phyloP scores from a whole-genome alignment of 495 filamentous ascomycete genomes.

The Lasiosphaeria hispida region DNA sequence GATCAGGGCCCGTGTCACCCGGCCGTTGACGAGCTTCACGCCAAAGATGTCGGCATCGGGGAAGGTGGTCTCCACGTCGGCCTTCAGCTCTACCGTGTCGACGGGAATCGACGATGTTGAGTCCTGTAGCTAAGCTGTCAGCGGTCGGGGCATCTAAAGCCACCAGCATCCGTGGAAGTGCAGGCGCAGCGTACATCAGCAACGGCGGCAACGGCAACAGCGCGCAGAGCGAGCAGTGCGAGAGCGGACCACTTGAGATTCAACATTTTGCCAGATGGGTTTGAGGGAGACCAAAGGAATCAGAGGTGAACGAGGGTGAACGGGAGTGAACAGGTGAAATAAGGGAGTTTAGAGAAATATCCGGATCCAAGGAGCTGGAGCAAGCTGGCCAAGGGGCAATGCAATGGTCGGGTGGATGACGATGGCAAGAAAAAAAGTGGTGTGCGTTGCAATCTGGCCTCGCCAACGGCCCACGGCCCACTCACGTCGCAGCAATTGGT shows the following conservation, averaged over 20 bases:
- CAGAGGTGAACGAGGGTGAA: conserved; percentile 12
- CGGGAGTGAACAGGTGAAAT: conserved; percentile 19
- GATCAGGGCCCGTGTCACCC: conserved; percentile 78
- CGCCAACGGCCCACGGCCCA: conserved; percentile 10
- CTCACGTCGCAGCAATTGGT: conserved; percentile 3
- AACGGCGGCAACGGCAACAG: conserved; percentile 58
- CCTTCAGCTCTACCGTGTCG: conserved; percentile 59
- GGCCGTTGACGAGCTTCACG: conserved; percentile 91
- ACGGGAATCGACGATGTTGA: conserved; percentile 43
- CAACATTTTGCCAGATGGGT: conserved; percentile 57
- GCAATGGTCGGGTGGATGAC: conserved; percentile 5
- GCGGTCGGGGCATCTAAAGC: not conserved
- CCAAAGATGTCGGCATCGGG: conserved; percentile 89
- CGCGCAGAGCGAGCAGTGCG: conserved; percentile 67
- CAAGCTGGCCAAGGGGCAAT: conserved; percentile 1
- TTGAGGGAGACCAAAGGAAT: conserved; percentile 23
- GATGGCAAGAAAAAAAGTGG: conserved; percentile 10
- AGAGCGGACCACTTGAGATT: conserved; percentile 69
- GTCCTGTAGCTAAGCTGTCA: conserved; percentile 5
- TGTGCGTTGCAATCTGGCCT: conserved; percentile 17
- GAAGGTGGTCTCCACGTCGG: conserved; percentile 76
- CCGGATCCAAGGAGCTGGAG: conserved; percentile 10
- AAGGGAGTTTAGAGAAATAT: conserved; percentile 17
- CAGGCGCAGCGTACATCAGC: conserved; percentile 54
- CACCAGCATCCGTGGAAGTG: not conserved